These are phyloP conservation scores for Phytophthora pinifolia DNA, from an alignment of 352 stramenopile genomes.

Conservation along the genomic window DNA sequence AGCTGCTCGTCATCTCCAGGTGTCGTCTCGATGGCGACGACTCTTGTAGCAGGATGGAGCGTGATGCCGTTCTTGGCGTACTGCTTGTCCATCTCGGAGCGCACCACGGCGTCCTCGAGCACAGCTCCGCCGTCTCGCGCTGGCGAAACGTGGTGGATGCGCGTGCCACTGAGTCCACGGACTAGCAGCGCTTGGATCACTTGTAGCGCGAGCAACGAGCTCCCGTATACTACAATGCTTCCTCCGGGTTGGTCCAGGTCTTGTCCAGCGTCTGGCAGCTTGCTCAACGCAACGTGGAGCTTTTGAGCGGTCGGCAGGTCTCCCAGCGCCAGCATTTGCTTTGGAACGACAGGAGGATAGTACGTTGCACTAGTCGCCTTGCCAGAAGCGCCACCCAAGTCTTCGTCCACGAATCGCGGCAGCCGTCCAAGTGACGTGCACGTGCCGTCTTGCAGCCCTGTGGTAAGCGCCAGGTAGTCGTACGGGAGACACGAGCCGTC, in stretches of 20 bases:
- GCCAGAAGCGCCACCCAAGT: conserved; percentile 10
- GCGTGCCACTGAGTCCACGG: conserved; percentile 39
- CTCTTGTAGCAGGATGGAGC: conserved; percentile 50
- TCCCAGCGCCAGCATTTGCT: conserved; percentile 29
- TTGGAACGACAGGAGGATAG: conserved; percentile 23
- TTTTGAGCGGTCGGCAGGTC: conserved; percentile 24
- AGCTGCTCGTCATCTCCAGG: conserved; percentile 36
- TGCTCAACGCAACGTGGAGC: conserved; percentile 20
- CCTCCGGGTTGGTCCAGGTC: conserved; percentile 14
- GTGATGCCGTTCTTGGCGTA: conserved; percentile 37
- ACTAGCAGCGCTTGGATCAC: conserved; percentile 59
- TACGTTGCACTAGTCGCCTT: conserved; percentile 22
- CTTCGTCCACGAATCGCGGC: conserved; percentile 45
- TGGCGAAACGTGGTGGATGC: conserved; percentile 59
- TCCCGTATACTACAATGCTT: conserved; percentile 62
- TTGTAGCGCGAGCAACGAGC: conserved; percentile 62
- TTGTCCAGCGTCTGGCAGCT: conserved; percentile 6
- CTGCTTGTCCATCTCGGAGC: conserved; percentile 60
- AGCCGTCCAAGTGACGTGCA: conserved; percentile 43
- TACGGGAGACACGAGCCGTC: conserved; percentile 85
- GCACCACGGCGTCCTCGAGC: conserved; percentile 64
- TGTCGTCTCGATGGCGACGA: conserved; percentile 38
- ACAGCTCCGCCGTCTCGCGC: conserved; percentile 34
- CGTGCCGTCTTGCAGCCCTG: conserved; percentile 67
- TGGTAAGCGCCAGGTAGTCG: conserved; percentile 80